These are phyloP conservation scores for Pseudogymnoascus sp. DNA, from an alignment of 2,329 filamentous ascomycete species.

Conservation along the genomic window DNA sequence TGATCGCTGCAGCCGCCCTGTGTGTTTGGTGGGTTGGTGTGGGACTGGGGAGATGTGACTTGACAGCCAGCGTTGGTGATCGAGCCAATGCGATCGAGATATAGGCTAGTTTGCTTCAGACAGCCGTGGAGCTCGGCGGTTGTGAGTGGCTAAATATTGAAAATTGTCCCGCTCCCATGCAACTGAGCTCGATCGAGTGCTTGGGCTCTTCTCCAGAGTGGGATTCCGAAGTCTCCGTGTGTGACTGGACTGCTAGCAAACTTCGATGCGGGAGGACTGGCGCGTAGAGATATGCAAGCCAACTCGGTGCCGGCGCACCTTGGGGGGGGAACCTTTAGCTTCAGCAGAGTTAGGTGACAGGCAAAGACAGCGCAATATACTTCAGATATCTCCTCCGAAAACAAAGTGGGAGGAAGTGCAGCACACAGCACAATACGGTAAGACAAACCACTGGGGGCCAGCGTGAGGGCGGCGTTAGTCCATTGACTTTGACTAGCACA, in stretches of 20 bases:
- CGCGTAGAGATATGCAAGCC: slow-evolving; percentile 1
- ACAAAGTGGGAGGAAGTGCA: not conserved
- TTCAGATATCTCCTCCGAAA: not conserved
- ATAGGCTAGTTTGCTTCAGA: not conserved
- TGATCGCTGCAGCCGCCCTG: slow-evolving; percentile 7
- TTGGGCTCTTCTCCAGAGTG: not conserved
- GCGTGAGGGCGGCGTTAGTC: not conserved
- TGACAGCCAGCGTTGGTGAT: not conserved
- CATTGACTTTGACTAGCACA: slow-evolving; percentile 5
- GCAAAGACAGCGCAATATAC: not conserved
- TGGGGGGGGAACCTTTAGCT: not conserved
- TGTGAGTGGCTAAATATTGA: slow-evolving; percentile 4
- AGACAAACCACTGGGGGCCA: not conserved
- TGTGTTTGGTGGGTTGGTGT: slow-evolving; percentile 7
- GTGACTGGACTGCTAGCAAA: slow-evolving; percentile 1
- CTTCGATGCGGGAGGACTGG: not conserved
- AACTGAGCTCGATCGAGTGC: slow-evolving; percentile 1
- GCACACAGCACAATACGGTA: not conserved
- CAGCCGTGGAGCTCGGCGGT: not conserved
- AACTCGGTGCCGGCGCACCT: slow-evolving; percentile 2
- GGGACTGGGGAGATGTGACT: not conserved
- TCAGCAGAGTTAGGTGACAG: not conserved
- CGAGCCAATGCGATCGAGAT: not conserved
- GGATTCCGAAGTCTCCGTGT: not conserved
- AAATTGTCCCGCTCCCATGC: slow-evolving; percentile 4